These are phyloP conservation scores for Brettanomyces anomalus DNA, from an alignment of 805 yeast species.

Conservation along the genomic window DNA sequence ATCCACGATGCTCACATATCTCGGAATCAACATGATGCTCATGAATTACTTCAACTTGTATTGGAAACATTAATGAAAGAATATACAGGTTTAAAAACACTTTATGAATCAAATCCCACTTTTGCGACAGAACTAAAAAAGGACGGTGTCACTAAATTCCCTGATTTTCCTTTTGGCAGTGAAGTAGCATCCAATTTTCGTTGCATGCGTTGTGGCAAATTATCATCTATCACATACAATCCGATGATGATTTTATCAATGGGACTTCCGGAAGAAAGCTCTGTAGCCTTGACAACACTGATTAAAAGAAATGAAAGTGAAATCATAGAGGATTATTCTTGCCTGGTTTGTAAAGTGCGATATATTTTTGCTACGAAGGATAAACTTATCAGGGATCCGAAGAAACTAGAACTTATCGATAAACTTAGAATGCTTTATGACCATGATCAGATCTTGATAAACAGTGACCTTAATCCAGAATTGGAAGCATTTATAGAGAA, in stretches of 20 bases:
- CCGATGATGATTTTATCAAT: constrained; percentile 67
- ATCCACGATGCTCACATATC: constrained; percentile 70
- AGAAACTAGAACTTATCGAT: constrained; percentile 19
- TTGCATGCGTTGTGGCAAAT: constrained; percentile 58
- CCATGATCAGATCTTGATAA: constrained; percentile 38
- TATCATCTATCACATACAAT: constrained; percentile 48
- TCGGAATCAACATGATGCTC: constrained; percentile 88
- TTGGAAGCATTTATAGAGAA: constrained; percentile 37
- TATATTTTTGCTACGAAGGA: constrained; percentile 24
- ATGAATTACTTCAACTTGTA: constrained; percentile 76
- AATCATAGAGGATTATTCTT: constrained; percentile 70
- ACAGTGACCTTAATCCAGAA: constrained; percentile 53
- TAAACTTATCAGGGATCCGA: constrained; percentile 3
- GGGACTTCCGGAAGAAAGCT: constrained; percentile 52
- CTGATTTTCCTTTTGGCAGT: constrained; percentile 71
- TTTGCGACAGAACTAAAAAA: constrained; percentile 35
- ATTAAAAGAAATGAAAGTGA: constrained; percentile 52
- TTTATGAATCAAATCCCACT: constrained; percentile 25
- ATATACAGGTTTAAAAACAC: constrained; percentile 25
- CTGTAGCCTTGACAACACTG: constrained; percentile 37
- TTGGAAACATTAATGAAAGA: constrained; percentile 74
- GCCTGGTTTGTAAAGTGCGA: constrained; percentile 56
- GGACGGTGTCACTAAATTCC: constrained; percentile 24
- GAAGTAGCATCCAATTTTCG: constrained; percentile 54
- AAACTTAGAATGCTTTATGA: constrained; percentile 28